Base-by-base conservation (phyloP, 1,284 basidiomycete genomes). In the Limonomyces culmigenus region DNA sequence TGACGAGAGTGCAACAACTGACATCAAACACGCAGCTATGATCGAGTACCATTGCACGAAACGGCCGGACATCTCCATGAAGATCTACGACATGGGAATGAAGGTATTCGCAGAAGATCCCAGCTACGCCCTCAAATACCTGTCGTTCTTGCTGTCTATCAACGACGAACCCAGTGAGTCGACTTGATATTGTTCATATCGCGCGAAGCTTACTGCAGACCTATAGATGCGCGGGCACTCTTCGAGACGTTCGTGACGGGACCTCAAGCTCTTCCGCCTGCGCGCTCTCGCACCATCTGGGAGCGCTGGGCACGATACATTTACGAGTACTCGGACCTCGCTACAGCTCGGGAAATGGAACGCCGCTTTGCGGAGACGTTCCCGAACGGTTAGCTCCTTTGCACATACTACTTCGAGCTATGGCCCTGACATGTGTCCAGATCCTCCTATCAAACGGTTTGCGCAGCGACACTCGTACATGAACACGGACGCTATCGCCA, bases 21-120 rank as follows among this genome's bases (percentile, higher is more conserved):
- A 10, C 17, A 14, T 35, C 5, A 21, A n/a, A n/a, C n/a, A n/a
- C 34, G 39, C 51, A 85, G 95, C 93, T 0, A 55, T 95, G 47
- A 87, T 93, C 74, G 93, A 99, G 55, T 96, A 96, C 52, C 88
- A 96, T 55, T 84, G 79, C 53, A 89, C 80, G 40, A 87, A 91
- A 50, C 87, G 89, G 33, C 65, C 77, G 25, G 65, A 67, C 5
- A 79, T 97, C 15, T 87, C 92, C 0, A 85, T 77, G 34, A 74
- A 88, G 38, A 93, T 98, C 41, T 97, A 96, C 50, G 89, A 96
- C 54, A 77, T 87, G 42, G 93, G 91, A n/a, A 59, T 95, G 50
- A 87, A 91, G 50, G 59, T 67, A 4, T 96, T 88, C 52, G 70
- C 73, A 3, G 73, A 81, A 19, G 86, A 96, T 44, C 72, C 80